Conservation (phyloP, 2,329 filamentous ascomycete genomes). For the Lasiodiplodia citricola region DNA sequence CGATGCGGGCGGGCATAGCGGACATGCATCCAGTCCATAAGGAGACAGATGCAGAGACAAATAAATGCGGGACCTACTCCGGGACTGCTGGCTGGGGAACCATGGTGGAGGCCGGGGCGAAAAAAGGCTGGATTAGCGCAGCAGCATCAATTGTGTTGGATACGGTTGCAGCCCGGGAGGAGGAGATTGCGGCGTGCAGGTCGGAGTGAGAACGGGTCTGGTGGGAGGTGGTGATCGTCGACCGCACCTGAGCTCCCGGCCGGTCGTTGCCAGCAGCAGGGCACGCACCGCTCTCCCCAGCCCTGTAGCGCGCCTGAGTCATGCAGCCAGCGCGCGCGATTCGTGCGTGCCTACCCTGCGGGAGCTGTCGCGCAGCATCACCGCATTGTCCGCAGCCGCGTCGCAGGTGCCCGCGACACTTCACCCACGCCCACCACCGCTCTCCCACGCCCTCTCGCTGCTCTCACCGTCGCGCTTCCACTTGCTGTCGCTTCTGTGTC, state of each 20-base stretch:
- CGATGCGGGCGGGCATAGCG: not conserved
- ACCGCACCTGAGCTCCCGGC: conserved; percentile 20
- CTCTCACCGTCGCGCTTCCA: not conserved
- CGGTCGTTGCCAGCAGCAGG: conserved; percentile 16
- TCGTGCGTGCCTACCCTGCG: not conserved
- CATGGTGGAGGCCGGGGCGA: conserved; percentile 36
- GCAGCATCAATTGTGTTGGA: conserved; percentile 22
- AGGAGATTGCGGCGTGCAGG: conserved; percentile 13
- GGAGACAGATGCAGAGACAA: conserved; percentile 26
- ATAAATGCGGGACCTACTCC: conserved; percentile 44
- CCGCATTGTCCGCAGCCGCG: conserved; percentile 16
- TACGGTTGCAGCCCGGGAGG: not conserved
- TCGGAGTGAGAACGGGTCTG: conserved; percentile 2
- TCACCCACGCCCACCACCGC: not conserved
- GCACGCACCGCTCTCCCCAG: not conserved
- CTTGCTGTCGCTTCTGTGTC: no score
- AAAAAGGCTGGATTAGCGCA: not conserved
- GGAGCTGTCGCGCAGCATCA: conserved; percentile 17
- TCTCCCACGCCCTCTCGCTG: not conserved
- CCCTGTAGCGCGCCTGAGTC: conserved; percentile 14
- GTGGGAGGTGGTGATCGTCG: conserved; percentile 24
- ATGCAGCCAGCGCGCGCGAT: not conserved
- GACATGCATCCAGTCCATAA: not conserved
- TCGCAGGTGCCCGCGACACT: conserved; percentile 13
- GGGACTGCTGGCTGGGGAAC: conserved; percentile 49